Evolutionary conservation across 2,329 filamentous ascomycete species (phyloP).

Genomic region (Sclerotinia sclerotiorum): DNA sequence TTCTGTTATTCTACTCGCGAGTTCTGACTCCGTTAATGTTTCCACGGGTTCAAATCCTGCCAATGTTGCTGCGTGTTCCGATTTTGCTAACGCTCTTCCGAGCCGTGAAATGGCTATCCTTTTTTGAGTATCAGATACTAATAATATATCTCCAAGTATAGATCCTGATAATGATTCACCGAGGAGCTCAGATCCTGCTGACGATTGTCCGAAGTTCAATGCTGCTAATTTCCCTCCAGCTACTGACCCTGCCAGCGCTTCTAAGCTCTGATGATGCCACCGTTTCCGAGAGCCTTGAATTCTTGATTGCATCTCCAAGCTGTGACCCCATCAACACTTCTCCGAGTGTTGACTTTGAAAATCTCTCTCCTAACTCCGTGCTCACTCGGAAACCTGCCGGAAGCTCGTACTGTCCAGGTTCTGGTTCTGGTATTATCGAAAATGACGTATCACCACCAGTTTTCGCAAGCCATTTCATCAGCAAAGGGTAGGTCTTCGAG

Average conservation of each 20-base stretch:
- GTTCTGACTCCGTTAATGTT: not conserved
- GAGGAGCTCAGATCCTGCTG: not conserved
- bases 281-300: not conserved
- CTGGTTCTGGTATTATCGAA: constrained; percentile 6
- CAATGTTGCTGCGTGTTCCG: not conserved
- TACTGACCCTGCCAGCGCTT: not conserved
- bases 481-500: not conserved
- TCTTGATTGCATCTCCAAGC: not conserved
- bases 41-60: not conserved
- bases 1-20: not conserved
- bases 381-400: not conserved
- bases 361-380: not conserved
- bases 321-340: not conserved
- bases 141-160: not conserved
- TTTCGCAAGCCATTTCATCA: not conserved
- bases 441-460: not conserved
- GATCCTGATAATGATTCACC: not conserved
- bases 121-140: not conserved
- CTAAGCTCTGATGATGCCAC: not conserved
- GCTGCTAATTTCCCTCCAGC: not conserved
- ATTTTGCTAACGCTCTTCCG: not conserved
- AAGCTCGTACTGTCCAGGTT: not conserved
- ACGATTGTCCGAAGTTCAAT: not conserved
- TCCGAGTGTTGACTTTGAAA: not conserved
- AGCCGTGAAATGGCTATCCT: not conserved